Evolutionary conservation across 2,329 filamentous ascomycete genomes (phyloP).

Genomic region (Colletotrichum costaricense): DNA sequence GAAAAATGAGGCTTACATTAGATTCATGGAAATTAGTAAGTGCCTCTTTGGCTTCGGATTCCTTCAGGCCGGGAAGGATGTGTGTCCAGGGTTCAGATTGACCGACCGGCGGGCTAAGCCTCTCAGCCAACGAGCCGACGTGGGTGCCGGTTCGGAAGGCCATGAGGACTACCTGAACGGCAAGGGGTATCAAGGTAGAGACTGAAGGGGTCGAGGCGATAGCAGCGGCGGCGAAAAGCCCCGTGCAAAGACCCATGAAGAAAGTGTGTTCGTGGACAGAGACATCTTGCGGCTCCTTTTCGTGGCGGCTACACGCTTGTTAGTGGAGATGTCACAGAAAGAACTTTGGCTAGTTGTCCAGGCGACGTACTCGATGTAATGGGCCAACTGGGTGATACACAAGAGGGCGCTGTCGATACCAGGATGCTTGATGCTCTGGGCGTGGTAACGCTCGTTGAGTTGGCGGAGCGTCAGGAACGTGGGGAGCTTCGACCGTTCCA

Average conservation of each 20-base stretch:
- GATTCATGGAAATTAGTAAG: slow-evolving; percentile 69
- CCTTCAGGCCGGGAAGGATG: slow-evolving; percentile 68
- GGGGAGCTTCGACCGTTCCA: slow-evolving; percentile 69
- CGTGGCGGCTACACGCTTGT: slow-evolving; percentile 55
- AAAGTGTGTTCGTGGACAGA: slow-evolving; percentile 61
- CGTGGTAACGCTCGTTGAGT: slow-evolving; percentile 73
- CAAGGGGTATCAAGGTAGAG: slow-evolving; percentile 70
- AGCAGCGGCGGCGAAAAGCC: slow-evolving; percentile 76
- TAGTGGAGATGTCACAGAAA: slow-evolving; percentile 38
- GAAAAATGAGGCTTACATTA: slow-evolving; percentile 51
- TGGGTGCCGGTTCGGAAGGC: slow-evolving; percentile 74
- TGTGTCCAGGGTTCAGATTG: slow-evolving; percentile 73
- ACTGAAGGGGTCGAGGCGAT: slow-evolving; percentile 73
- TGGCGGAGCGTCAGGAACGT: slow-evolving; percentile 72
- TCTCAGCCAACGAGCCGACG: slow-evolving; percentile 61
- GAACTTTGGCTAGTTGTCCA: neutral
- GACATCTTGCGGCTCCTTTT: slow-evolving; percentile 66
- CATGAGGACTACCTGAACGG: slow-evolving; percentile 72
- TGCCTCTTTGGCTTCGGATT: slow-evolving; percentile 60
- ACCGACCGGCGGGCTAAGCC: slow-evolving; percentile 51
- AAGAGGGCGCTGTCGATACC: slow-evolving; percentile 74
- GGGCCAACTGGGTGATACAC: slow-evolving; percentile 72
- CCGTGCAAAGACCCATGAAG: slow-evolving; percentile 75
- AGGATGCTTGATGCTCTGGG: slow-evolving; percentile 66
- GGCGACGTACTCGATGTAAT: slow-evolving; percentile 73